phyloP scores from a whole-genome alignment of 441 rosid genomes.

The Populus hybrid region DNA sequence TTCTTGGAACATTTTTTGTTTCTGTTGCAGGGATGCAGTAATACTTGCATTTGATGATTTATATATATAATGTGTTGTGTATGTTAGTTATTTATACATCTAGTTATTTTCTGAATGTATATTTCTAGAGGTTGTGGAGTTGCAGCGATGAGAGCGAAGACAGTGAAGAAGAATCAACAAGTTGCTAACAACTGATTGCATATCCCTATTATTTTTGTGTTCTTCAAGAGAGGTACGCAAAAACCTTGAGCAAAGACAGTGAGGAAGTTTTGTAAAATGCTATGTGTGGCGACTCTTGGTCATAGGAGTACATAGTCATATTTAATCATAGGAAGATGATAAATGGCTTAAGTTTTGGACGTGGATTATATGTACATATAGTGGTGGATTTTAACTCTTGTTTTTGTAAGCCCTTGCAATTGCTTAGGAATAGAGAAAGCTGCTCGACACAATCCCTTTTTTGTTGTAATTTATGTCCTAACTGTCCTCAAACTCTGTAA shows the following conservation, averaged over 20 bases:
- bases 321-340: neutral
- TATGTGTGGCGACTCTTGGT: slow-evolving; percentile 3
- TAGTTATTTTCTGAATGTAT: neutral
- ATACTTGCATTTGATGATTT: neutral
- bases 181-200: slow-evolving; percentile 37
- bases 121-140: slow-evolving; percentile 12
- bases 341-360: neutral
- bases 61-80: neutral
- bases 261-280: neutral
- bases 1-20: neutral
- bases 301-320: neutral
- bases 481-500: no score
- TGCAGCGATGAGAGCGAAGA: slow-evolving; percentile 86
- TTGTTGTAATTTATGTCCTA: slow-evolving; percentile 5
- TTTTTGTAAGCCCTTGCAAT: slow-evolving; percentile 3
- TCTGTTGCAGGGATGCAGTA: neutral
- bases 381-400: neutral
- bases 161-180: slow-evolving; percentile 64
- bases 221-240: neutral
- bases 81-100: neutral
- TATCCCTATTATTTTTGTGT: slow-evolving; percentile 7
- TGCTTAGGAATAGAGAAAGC: neutral
- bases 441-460: neutral
- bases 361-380: neutral
- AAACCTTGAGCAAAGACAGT: neutral